Evolutionary conservation across 192 early-diverging fungal species (phyloP).

Genomic region (Funneliformis mosseae): DNA sequence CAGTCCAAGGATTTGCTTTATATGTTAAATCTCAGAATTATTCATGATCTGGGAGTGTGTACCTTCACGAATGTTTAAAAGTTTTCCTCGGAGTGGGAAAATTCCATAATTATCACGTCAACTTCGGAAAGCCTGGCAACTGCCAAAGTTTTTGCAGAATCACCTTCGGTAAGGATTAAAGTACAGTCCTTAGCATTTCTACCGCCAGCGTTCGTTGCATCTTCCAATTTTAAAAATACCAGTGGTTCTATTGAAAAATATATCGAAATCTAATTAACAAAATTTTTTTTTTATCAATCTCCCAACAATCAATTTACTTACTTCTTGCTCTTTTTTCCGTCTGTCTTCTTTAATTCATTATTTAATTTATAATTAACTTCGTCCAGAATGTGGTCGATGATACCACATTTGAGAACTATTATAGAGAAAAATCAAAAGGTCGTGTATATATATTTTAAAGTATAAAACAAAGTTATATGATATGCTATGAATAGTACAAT

Average conservation of each 20-base stretch:
- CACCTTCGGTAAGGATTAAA: constrained; percentile 96
- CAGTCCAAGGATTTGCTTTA: constrained; percentile 95
- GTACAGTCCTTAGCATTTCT: constrained; percentile 77
- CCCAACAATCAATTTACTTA: too few species aligned
- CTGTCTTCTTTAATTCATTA: constrained; percentile 84
- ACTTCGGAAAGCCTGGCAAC: constrained; percentile 85
- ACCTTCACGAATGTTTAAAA: constrained; percentile 95
- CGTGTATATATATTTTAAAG: too few species aligned
- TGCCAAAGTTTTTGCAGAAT: constrained; percentile 91
- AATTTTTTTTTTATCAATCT: constrained; percentile 25
- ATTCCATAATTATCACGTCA: constrained; percentile 90
- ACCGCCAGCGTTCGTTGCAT: constrained; percentile 91
- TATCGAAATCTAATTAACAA: too few species aligned
- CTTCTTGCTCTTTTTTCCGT: constrained; percentile 53
- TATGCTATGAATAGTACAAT: constrained; percentile 69
- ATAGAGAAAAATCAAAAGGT: constrained; percentile 37
- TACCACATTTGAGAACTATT: constrained; percentile 67
- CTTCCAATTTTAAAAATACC: constrained; percentile 91
- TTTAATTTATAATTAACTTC: constrained; percentile 72
- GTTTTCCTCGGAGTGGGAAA: constrained; percentile 95
- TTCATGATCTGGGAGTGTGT: constrained; percentile 63
- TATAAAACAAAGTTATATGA: constrained; percentile 50
- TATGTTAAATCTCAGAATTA: constrained; percentile 87
- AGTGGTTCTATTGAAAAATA: constrained; percentile 48
- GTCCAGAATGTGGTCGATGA: constrained; percentile 79